Conservation (phyloP, 345 rosid species). For the Cardamine resedifolia region DNA sequence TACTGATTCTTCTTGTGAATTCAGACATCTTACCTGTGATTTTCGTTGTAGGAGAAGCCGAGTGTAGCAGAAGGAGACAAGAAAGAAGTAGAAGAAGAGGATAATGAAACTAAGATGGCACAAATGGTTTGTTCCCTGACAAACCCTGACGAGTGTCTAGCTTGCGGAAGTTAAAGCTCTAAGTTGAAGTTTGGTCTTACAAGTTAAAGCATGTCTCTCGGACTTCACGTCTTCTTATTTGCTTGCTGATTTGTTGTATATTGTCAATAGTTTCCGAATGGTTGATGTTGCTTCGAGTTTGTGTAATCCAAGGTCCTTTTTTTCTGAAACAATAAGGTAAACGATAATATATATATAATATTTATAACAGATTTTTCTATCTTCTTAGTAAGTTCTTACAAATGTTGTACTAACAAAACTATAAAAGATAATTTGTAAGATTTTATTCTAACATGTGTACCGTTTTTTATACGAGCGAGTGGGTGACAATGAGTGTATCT, state of each 20-base stretch:
- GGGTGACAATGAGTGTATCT: too few relatives aligned
- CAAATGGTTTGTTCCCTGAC: slow-evolving; percentile 84
- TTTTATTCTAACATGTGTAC: too few relatives aligned
- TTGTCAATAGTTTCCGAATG: slow-evolving; percentile 10
- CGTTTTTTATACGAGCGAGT: too few relatives aligned
- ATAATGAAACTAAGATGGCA: slow-evolving; percentile 62
- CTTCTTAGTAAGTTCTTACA: too few relatives aligned
- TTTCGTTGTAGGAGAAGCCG: slow-evolving; percentile 44
- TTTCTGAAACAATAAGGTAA: not conserved
- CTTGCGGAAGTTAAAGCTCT: slow-evolving; percentile 69
- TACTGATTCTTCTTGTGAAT: not conserved
- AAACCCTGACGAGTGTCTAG: slow-evolving; percentile 71
- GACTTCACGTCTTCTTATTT: not conserved
- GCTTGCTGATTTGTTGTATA: not conserved
- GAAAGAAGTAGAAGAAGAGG: slow-evolving; percentile 26
- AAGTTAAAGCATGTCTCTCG: not conserved
- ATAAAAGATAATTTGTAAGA: too few relatives aligned
- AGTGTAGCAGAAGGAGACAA: slow-evolving; percentile 27
- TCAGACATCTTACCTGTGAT: not conserved
- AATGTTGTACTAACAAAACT: not conserved
- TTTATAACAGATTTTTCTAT: not conserved
- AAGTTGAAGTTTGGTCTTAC: not conserved
- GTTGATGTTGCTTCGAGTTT: slow-evolving; percentile 12
- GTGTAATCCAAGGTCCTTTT: not conserved
- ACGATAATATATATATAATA: not conserved